Evolutionary conservation across 345 rosid species (phyloP), one percentile per base, ranked within the genome.

Genomic region (Physaria fendleri): DNA sequence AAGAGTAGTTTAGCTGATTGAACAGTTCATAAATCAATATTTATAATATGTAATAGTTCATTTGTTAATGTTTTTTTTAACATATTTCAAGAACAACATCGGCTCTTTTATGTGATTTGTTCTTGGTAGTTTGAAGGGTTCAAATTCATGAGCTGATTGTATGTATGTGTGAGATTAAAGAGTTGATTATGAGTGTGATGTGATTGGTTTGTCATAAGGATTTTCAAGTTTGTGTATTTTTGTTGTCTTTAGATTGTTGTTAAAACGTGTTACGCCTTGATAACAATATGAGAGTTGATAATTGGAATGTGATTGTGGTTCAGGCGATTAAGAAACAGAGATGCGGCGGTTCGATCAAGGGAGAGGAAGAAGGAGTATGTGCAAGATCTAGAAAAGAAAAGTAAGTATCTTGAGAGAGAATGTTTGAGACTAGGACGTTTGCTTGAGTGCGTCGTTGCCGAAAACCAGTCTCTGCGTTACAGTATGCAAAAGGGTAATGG

Each of bases 281-380:
- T 8, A 17, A 8, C n/a, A 20, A 43, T 11, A 2, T 21, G 27
- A 43, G 48, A 22, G 25, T 50, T 30, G 5, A 50, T 30, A 32
- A 30, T 50, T 33, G 37, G 17, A 11, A 30, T 21, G 14, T 46
- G 28, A 65, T 65, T 53, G 5, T 39, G 56, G 45, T 38, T 27
- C 78, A 92, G 98, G 93, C 79, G 77, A 61, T 53, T 92, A 77
- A 85, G 90, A 57, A 92, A 92, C 39, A 80, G 90, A 75, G 95
- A 92, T 77, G 96, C 95, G 0, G 95, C 95, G 0, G 73, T 86
- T 55, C 73, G 84, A 55, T 88, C 96, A 0, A 82, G 96, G 75
- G 98, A 92, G 76, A 85, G 96, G 78, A 92, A 82, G 80, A 92
- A 92, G 72, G 68, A 49, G 54, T 75, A 76, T 65, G 80, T 92